Conservation (phyloP, 768 basidiomycete genomes). For the Mycena chlorophos region DNA sequence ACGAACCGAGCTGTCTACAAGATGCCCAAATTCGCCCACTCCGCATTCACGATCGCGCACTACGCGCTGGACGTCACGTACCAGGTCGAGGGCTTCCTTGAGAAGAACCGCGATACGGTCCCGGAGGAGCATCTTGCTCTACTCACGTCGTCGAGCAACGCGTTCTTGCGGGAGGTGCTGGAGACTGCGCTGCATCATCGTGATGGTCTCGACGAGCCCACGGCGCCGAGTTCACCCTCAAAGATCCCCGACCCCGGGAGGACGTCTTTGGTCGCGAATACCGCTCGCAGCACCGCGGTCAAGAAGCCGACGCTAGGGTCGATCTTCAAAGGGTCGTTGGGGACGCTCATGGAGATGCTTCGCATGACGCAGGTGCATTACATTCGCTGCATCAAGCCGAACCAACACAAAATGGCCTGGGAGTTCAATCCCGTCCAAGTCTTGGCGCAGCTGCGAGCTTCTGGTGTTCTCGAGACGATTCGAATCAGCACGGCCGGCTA, state of each 20-base stretch:
- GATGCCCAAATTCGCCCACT: conserved; percentile 96
- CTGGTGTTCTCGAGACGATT: conserved; percentile 98
- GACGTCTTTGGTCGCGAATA: conserved; percentile 32
- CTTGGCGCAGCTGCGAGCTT: conserved; percentile 89
- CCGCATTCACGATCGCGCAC: conserved; percentile 96
- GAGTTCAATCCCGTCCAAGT: conserved; percentile 95
- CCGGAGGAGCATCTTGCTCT: conserved; percentile 96
- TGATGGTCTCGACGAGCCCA: conserved; percentile 62
- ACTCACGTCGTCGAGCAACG: conserved; percentile 81
- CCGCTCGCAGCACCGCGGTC: conserved; percentile 17
- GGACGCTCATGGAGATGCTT: conserved; percentile 88
- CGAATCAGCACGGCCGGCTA: conserved; percentile 98
- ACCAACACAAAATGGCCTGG: conserved; percentile 95
- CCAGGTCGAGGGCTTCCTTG: conserved; percentile 96
- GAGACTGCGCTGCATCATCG: conserved; percentile 85
- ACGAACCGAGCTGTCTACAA: conserved; percentile 90
- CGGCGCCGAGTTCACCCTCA: conserved; percentile 71
- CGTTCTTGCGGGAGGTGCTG: conserved; percentile 92
- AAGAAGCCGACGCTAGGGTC: conserved; percentile 24
- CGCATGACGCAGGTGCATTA: conserved; percentile 98
- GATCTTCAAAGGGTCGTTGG: conserved; percentile 21
- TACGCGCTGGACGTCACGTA: conserved; percentile 98
- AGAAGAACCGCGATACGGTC: conserved; percentile 98
- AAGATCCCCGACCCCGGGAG: conserved; percentile 57
- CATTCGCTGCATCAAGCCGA: conserved; percentile 99